phyloP scores from a whole-genome alignment of 1,284 basidiomycete species.

The Tylopilus orsonianus region DNA sequence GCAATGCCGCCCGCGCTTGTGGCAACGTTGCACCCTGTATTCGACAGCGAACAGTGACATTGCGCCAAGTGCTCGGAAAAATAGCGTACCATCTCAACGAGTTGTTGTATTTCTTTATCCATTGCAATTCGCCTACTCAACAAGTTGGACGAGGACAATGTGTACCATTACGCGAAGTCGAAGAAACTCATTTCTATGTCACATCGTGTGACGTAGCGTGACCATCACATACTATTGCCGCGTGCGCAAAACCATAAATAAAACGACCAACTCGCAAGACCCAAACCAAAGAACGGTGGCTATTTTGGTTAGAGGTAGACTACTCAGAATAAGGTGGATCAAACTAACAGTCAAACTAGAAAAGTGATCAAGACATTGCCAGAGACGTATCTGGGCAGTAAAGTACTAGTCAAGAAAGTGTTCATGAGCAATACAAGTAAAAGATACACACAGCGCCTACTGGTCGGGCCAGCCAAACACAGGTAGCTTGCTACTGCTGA shows the following conservation, averaged over 20 bases:
- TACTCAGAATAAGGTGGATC: slow-evolving; percentile 5
- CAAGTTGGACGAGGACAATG: slow-evolving; percentile 21
- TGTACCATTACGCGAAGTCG: slow-evolving; percentile 20
- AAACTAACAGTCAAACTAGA: slow-evolving; percentile 10
- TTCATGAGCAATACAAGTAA: slow-evolving; percentile 26
- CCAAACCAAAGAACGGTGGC: slow-evolving; percentile 5
- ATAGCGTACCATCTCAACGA: slow-evolving; percentile 56
- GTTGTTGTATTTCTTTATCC: slow-evolving; percentile 46
- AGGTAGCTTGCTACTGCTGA: slow-evolving; percentile 9
- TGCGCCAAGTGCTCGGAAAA: neutral
- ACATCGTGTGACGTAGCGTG: slow-evolving; percentile 25
- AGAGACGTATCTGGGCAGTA: slow-evolving; percentile 4
- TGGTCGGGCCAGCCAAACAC: slow-evolving; percentile 31
- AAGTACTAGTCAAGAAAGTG: slow-evolving; percentile 14
- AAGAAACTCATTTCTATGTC: slow-evolving; percentile 22
- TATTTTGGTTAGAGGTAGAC: neutral
- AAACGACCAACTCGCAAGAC: slow-evolving; percentile 14
- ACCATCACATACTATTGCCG: slow-evolving; percentile 9
- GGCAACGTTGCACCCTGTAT: slow-evolving; percentile 71
- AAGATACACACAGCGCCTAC: slow-evolving; percentile 28
- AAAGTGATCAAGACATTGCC: slow-evolving; percentile 8
- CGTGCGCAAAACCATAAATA: slow-evolving; percentile 23
- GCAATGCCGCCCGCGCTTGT: slow-evolving; percentile 77
- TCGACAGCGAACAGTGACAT: slow-evolving; percentile 9
- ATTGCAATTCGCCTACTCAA: slow-evolving; percentile 23